These are phyloP conservation scores for Metschnikowia matae DNA, from an alignment of 805 yeast species.

Conservation along the genomic window DNA sequence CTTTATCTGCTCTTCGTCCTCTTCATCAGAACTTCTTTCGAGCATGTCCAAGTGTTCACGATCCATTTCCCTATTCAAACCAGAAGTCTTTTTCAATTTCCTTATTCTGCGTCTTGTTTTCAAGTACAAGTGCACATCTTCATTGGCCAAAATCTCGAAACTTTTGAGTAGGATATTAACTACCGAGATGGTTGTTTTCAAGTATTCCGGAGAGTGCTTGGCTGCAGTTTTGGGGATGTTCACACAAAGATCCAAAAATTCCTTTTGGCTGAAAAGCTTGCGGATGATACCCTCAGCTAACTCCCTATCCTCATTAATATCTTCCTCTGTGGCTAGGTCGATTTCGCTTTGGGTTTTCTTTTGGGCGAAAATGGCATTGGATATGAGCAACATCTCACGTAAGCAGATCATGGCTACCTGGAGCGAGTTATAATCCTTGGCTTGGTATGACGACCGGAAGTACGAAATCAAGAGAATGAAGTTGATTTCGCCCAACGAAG, in stretches of 20 bases:
- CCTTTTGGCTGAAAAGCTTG: slow-evolving; percentile 66
- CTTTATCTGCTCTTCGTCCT: slow-evolving; percentile 27
- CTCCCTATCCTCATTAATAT: slow-evolving; percentile 46
- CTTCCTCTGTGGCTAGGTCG: slow-evolving; percentile 23
- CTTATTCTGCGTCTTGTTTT: slow-evolving; percentile 40
- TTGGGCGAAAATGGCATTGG: slow-evolving; percentile 40
- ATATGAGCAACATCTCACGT: slow-evolving; percentile 53
- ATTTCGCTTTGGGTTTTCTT: slow-evolving; percentile 14
- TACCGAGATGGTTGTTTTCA: slow-evolving; percentile 58
- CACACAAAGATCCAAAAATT: slow-evolving; percentile 51
- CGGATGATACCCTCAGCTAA: slow-evolving; percentile 56
- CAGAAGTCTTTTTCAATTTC: slow-evolving; percentile 24
- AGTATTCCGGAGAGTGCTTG: slow-evolving; percentile 58
- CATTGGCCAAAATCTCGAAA: slow-evolving; percentile 61
- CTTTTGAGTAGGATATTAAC: slow-evolving; percentile 62
- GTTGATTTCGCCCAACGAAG: slow-evolving; percentile 57
- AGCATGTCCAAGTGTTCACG: slow-evolving; percentile 16
- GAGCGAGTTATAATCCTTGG: slow-evolving; percentile 53
- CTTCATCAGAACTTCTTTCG: slow-evolving; percentile 23
- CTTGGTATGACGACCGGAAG: slow-evolving; percentile 40
- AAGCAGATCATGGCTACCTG: slow-evolving; percentile 70
- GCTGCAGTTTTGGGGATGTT: slow-evolving; percentile 60
- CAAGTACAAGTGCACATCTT: slow-evolving; percentile 49
- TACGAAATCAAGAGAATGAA: slow-evolving; percentile 49
- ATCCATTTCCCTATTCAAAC: slow-evolving; percentile 17